Percentiles rank a stretch among this genome's conserved stretches.
Evolutionary conservation across 73 alveolate genomes (phyloP).

Genomic region (Tetrahymena thermophila): DNA sequence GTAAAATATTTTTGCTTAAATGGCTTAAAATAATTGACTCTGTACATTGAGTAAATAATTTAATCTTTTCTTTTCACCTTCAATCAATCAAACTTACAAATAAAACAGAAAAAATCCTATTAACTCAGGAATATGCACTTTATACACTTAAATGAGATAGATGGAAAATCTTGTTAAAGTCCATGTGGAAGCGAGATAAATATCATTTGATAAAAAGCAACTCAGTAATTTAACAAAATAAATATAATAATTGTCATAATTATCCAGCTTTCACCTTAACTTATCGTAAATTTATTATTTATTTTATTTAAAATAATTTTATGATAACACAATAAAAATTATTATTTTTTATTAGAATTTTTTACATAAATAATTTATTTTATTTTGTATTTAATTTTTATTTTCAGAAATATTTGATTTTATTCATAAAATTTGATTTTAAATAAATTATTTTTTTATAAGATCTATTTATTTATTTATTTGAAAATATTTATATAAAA

Average conservation of each 20-base stretch:
- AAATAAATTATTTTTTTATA: too few relatives aligned
- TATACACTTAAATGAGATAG: background rate
- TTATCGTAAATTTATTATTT: background rate
- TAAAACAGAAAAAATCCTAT: background rate
- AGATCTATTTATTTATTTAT: too few relatives aligned
- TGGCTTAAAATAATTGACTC: background rate
- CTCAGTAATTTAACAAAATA: background rate
- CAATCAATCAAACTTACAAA: background rate
- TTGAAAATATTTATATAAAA: too few relatives aligned
- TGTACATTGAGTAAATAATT: background rate
- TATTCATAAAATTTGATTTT: too few relatives aligned
- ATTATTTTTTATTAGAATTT: too few relatives aligned
- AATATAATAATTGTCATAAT: background rate
- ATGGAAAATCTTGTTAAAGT: background rate
- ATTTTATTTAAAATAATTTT: too few relatives aligned
- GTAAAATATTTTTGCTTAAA: background rate
- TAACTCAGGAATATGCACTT: background rate
- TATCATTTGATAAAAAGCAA: background rate
- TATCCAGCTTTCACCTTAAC: background rate
- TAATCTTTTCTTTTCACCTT: background rate
- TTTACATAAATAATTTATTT: too few relatives aligned
- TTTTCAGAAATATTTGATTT: too few relatives aligned
- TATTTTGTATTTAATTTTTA: too few relatives aligned
- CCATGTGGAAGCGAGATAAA: background rate
- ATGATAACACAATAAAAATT: too few relatives aligned